phyloP scores from a whole-genome alignment of 2,329 filamentous ascomycete species.

The Colletotrichum sp. region DNA sequence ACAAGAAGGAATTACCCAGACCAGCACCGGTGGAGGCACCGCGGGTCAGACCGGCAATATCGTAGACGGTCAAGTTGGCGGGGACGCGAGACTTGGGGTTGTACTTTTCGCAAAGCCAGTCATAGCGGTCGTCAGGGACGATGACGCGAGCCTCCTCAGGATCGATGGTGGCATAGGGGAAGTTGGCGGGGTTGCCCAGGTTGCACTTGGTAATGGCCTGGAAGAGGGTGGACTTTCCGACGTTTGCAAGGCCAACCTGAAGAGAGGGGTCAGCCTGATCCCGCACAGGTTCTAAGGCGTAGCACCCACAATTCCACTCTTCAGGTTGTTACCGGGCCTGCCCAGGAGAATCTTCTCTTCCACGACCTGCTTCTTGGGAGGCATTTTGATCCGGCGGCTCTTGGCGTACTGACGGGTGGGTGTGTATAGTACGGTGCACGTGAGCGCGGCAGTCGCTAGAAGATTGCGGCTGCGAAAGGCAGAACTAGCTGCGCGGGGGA shows the following conservation, averaged over 20 bases:
- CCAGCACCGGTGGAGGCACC: conserved; percentile 97
- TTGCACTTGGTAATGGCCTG: conserved; percentile 98
- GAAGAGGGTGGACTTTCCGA: conserved; percentile 99
- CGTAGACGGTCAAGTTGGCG: conserved; percentile 96
- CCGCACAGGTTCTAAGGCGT: conserved; percentile 40
- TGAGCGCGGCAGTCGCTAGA: conserved; percentile 56
- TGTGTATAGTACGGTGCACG: conserved; percentile 52
- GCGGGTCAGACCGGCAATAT: conserved; percentile 95
- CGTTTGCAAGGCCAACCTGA: conserved; percentile 97
- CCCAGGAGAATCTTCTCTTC: conserved; percentile 98
- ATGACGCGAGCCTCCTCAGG: conserved; percentile 98
- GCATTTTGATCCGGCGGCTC: conserved; percentile 75
- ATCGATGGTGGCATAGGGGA: conserved; percentile 98
- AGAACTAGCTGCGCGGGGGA: conserved; percentile 70
- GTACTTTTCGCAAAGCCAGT: conserved; percentile 96
- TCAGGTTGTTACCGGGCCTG: conserved; percentile 95
- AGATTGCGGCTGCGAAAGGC: conserved; percentile 48
- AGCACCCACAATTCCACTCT: conserved; percentile 91
- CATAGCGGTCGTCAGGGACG: conserved; percentile 93
- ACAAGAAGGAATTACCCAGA: conserved; percentile 97
- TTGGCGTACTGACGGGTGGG: conserved; percentile 63
- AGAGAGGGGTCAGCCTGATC: conserved; percentile 29
- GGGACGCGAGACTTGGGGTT: conserved; percentile 97
- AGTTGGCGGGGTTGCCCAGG: conserved; percentile 98
- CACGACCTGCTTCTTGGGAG: conserved; percentile 89